phyloP scores from a whole-genome alignment of 192 early-diverging fungal species.

The Haplosporangium gracile region DNA sequence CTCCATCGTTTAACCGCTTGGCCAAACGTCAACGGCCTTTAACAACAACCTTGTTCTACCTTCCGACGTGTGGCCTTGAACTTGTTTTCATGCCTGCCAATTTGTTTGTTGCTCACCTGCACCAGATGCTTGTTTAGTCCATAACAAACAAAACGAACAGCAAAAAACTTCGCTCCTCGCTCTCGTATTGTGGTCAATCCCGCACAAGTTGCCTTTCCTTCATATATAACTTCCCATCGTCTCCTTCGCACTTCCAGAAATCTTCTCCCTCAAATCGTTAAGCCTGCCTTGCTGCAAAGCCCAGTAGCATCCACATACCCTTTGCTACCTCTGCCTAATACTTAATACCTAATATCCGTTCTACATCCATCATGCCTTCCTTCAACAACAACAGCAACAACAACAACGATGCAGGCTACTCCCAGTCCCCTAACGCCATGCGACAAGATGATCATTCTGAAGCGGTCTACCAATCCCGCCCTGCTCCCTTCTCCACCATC shows the following conservation, averaged over 20 bases:
- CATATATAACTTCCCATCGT: neutral
- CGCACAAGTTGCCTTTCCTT: neutral
- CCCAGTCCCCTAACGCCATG: neutral
- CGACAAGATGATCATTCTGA: neutral
- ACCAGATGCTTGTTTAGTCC: neutral
- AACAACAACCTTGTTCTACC: slow-evolving; percentile 18
- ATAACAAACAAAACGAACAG: neutral
- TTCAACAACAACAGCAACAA: neutral
- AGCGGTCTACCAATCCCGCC: neutral
- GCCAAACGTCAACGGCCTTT: neutral
- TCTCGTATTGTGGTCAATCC: neutral
- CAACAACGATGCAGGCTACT: neutral
- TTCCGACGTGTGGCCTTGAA: slow-evolving; percentile 7
- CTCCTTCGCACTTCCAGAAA: neutral
- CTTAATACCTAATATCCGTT: neutral
- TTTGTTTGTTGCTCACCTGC: slow-evolving; percentile 6
- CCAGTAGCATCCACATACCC: neutral
- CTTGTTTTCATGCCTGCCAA: neutral
- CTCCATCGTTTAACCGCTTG: neutral
- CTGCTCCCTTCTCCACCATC: neutral
- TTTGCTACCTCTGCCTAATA: neutral
- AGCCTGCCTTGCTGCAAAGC: neutral
- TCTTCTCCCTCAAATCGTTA: neutral
- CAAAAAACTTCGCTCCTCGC: neutral
- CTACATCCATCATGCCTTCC: neutral